A percentile compares a stretch with the other conserved stretches of the same genome.
These are phyloP conservation scores for Anthracocystis setariae DNA, from an alignment of 1,284 basidiomycete species.

Conservation along the genomic window DNA sequence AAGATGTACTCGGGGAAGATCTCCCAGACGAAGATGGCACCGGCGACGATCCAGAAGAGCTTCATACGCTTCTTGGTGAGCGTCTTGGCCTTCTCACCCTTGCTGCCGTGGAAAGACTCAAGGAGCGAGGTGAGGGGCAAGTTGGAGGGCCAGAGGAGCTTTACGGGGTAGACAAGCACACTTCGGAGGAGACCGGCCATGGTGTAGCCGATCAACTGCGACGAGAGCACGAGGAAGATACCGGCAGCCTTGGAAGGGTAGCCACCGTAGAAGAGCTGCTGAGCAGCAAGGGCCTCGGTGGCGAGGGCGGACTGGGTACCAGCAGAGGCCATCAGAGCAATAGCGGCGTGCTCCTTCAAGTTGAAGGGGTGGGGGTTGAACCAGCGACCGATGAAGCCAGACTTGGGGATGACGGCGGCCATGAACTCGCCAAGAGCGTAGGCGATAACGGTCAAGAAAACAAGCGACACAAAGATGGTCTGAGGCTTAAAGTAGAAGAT, in stretches of 20 bases:
- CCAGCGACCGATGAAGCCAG: constrained; percentile 13
- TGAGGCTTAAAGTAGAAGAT: constrained; percentile 40
- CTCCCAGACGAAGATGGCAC: constrained; percentile 41
- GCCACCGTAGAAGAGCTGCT: constrained; percentile 43
- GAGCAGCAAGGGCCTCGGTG: constrained; percentile 32
- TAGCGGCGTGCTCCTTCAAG: constrained; percentile 40
- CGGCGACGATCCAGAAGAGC: constrained; percentile 72
- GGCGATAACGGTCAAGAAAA: constrained; percentile 33
- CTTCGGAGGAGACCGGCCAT: constrained; percentile 68
- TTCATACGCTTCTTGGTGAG: constrained; percentile 72
- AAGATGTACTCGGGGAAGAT: constrained; percentile 71
- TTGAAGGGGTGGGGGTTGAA: constrained; percentile 35
- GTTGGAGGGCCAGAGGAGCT: constrained; percentile 67
- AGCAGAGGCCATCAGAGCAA: constrained; percentile 30
- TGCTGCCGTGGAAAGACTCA: constrained; percentile 56
- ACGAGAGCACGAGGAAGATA: constrained; percentile 75
- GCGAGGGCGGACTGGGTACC: constrained; percentile 27
- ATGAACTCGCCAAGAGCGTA: constrained; percentile 28
- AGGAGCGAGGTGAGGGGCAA: constrained; percentile 56
- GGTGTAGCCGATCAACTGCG: constrained; percentile 76
- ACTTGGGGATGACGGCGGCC: constrained; percentile 17
- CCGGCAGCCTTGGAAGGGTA: constrained; percentile 31
- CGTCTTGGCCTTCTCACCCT: constrained; percentile 50
- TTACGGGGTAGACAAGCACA: constrained; percentile 38
- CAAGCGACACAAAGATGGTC: constrained; percentile 20